Evolutionary conservation across 768 basidiomycete genomes (phyloP).

Genomic region (Termitomyces sp.): DNA sequence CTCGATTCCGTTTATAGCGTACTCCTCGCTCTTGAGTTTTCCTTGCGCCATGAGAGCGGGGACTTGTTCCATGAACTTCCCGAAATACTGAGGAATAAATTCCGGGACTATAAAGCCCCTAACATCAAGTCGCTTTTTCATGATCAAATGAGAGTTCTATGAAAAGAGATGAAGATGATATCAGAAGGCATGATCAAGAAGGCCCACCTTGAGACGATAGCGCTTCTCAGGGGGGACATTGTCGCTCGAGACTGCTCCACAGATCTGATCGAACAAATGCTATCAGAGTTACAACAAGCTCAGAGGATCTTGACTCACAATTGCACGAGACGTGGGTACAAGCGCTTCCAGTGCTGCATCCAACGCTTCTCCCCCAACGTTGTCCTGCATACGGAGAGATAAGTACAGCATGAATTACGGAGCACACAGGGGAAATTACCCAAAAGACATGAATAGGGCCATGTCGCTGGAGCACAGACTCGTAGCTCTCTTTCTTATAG

Average conservation of each 20-base stretch:
- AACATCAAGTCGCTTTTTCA: constrained; percentile 38
- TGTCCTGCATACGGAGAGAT: constrained; percentile 25
- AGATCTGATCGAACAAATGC: neutral
- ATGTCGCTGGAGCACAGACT: constrained; percentile 42
- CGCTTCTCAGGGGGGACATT: constrained; percentile 5
- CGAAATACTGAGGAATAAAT: constrained; percentile 25
- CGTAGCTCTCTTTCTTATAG: constrained; percentile 50
- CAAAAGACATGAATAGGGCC: constrained; percentile 52
- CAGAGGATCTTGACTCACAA: constrained; percentile 21
- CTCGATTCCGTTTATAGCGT: constrained; percentile 34
- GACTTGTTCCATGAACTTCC: constrained; percentile 33
- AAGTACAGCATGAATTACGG: neutral
- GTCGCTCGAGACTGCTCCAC: neutral
- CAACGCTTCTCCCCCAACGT: constrained; percentile 46
- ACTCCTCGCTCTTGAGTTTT: constrained; percentile 35
- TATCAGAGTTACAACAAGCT: neutral
- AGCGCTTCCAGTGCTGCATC: constrained; percentile 33
- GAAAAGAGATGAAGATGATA: neutral
- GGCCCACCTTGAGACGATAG: constrained; percentile 10
- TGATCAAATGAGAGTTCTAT: constrained; percentile 36
- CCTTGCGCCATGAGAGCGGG: constrained; percentile 35
- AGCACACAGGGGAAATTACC: neutral
- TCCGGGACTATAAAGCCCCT: constrained; percentile 38
- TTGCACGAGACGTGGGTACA: constrained; percentile 36
- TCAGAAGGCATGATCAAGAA: neutral